These are phyloP conservation scores for baker's yeast (Saccharomyces cerevisiae) DNA, from an alignment of 805 yeast genomes.

Conservation along the genomic window DNA sequence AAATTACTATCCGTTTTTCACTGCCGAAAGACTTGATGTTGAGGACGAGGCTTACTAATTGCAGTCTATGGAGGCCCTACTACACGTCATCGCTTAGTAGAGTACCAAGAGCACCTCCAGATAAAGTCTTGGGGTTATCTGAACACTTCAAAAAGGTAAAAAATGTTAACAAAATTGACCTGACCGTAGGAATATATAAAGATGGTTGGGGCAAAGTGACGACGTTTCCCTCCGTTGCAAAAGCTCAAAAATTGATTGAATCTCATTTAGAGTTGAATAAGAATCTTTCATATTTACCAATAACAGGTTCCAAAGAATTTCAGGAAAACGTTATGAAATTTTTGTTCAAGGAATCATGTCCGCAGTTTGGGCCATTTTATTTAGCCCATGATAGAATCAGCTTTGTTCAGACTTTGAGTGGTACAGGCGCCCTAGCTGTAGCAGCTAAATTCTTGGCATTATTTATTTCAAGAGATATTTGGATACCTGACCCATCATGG, in stretches of 20 bases:
- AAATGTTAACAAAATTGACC: slow-evolving; percentile 47
- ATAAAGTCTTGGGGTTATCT: slow-evolving; percentile 74
- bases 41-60: background rate
- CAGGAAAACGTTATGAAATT: slow-evolving; percentile 59
- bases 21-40: background rate
- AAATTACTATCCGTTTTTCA: background rate
- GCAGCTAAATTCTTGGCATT: slow-evolving; percentile 69
- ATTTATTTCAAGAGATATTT: slow-evolving; percentile 37
- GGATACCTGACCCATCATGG: slow-evolving; percentile 89
- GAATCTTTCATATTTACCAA: slow-evolving; percentile 45
- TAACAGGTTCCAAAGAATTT: slow-evolving; percentile 67
- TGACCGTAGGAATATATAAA: slow-evolving; percentile 66
- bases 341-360: slow-evolving; percentile 56
- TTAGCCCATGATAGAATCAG: slow-evolving; percentile 59
- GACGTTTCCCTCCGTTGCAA: slow-evolving; percentile 26
- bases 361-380: slow-evolving; percentile 43
- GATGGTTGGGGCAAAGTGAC: slow-evolving; percentile 60
- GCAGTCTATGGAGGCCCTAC: background rate
- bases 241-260: slow-evolving; percentile 27
- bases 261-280: slow-evolving; percentile 56
- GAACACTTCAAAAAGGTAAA: slow-evolving; percentile 64
- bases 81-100: slow-evolving; percentile 3
- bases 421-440: slow-evolving; percentile 89
- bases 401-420: slow-evolving; percentile 83
- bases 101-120: slow-evolving; percentile 65